A percentile compares a stretch with the other conserved stretches of the same genome.
phyloP scores from a whole-genome alignment of 2,329 filamentous ascomycete species.

The Cercospora sp. region DNA sequence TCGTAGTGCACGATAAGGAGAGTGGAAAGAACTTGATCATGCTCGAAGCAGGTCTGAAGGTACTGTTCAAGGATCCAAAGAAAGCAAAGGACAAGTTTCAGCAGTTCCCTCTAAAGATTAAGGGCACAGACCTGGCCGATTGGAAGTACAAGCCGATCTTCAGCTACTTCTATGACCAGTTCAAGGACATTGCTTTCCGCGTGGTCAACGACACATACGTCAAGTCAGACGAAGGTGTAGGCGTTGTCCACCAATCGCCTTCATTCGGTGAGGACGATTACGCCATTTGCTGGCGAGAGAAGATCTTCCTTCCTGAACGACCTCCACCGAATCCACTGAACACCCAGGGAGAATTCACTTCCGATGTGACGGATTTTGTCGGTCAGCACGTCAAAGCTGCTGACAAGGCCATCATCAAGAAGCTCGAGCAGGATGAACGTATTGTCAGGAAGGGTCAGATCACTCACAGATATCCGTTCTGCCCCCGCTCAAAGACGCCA shows the following conservation, averaged over 20 bases:
- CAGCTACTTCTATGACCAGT: constrained; percentile 84
- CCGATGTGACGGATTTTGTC: constrained; percentile 74
- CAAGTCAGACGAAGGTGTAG: constrained; percentile 84
- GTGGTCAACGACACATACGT: constrained; percentile 85
- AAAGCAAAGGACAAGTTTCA: constrained; percentile 93
- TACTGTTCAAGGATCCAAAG: constrained; percentile 91
- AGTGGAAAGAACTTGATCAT: constrained; percentile 83
- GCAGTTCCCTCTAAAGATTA: constrained; percentile 69
- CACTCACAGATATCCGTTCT: constrained; percentile 90
- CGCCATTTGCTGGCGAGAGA: constrained; percentile 72
- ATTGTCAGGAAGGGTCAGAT: constrained; percentile 83
- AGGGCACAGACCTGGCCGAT: constrained; percentile 79
- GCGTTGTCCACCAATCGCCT: constrained; percentile 90
- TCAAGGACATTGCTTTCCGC: constrained; percentile 79
- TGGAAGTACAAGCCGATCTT: constrained; percentile 91
- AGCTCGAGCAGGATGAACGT: constrained; percentile 74
- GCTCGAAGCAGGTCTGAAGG: constrained; percentile 75
- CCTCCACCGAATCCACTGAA: constrained; percentile 90
- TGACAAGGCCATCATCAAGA: constrained; percentile 89
- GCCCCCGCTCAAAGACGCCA: constrained; percentile 90
- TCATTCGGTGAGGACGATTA: constrained; percentile 98
- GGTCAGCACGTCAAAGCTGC: constrained; percentile 89
- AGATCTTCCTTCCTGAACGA: constrained; percentile 73
- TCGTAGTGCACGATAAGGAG: constrained; percentile 81
- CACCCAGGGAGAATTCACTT: constrained; percentile 75